These are phyloP conservation scores for Candida sakaeoensis DNA, from an alignment of 805 yeast genomes.

Conservation along the genomic window DNA sequence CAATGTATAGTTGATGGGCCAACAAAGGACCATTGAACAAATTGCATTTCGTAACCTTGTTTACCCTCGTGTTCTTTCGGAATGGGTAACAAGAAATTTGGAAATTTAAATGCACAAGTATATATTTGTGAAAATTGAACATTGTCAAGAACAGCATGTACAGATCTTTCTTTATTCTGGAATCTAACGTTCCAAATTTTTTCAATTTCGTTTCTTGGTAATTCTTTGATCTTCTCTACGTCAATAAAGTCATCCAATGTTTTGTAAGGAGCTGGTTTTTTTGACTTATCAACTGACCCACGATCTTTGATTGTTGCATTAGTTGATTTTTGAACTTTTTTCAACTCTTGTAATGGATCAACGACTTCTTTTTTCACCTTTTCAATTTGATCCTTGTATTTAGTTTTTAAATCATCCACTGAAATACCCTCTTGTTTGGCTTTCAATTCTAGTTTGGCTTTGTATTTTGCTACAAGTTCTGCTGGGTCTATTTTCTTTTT, in stretches of 20 bases:
- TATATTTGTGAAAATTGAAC: slow-evolving; percentile 61
- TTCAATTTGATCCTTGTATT: slow-evolving; percentile 59
- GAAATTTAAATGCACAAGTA: slow-evolving; percentile 65
- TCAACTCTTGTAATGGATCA: slow-evolving; percentile 71
- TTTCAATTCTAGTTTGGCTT: slow-evolving; percentile 29
- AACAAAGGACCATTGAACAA: slow-evolving; percentile 89
- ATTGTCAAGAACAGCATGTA: slow-evolving; percentile 62
- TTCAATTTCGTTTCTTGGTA: slow-evolving; percentile 64
- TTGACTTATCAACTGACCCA: slow-evolving; percentile 30
- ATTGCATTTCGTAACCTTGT: slow-evolving; percentile 74
- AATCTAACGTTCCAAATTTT: slow-evolving; percentile 88
- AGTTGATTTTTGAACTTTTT: slow-evolving; percentile 46
- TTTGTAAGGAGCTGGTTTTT: slow-evolving; percentile 55
- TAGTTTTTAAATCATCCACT: slow-evolving; percentile 59
- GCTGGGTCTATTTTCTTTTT: neutral
- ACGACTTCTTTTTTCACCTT: slow-evolving; percentile 52
- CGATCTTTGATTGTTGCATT: slow-evolving; percentile 28
- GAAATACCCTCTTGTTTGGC: slow-evolving; percentile 33
- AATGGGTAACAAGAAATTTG: slow-evolving; percentile 85
- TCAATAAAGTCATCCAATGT: slow-evolving; percentile 70
- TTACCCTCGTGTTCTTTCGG: slow-evolving; percentile 57
- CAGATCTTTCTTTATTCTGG: slow-evolving; percentile 50
- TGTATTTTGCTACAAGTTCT: slow-evolving; percentile 17
- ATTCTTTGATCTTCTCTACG: slow-evolving; percentile 54
- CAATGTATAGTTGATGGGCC: slow-evolving; percentile 84